Percentiles rank a stretch among this genome's conserved stretches.
Conservation (phyloP, 1,139 yeast genomes). For the Yamadazyma pseudoaaseri region DNA sequence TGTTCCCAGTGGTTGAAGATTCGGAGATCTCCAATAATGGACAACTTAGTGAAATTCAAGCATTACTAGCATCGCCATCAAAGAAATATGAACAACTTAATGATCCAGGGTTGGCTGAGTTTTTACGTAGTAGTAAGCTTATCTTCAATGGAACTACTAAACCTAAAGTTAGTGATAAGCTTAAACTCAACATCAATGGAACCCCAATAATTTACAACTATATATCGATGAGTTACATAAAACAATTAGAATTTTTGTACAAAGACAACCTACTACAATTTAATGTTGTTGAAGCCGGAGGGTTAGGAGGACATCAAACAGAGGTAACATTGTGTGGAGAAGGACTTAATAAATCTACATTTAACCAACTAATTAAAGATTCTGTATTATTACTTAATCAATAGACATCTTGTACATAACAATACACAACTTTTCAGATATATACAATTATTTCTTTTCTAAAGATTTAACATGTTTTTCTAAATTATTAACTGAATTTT, state of each 20-base stretch:
- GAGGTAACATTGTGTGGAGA: constrained; percentile 51
- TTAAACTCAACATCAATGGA: constrained; percentile 39
- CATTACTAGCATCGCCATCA: constrained; percentile 28
- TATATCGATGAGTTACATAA: constrained; percentile 39
- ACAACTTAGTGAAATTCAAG: constrained; percentile 5
- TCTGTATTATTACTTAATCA: constrained; percentile 22
- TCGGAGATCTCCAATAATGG: not conserved
- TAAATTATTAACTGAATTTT: constrained; percentile 63
- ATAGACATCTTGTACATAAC: constrained; percentile 3
- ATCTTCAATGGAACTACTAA: constrained; percentile 38
- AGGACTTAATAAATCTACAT: constrained; percentile 21
- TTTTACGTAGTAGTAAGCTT: constrained; percentile 36
- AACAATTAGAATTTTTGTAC: constrained; percentile 43
- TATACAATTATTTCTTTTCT: constrained; percentile 36
- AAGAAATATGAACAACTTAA: constrained; percentile 28
- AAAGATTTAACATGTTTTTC: constrained; percentile 62
- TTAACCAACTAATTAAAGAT: constrained; percentile 29
- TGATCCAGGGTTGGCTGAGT: constrained; percentile 46
- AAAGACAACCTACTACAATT: constrained; percentile 38
- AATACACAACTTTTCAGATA: not conserved
- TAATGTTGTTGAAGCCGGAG: constrained; percentile 55
- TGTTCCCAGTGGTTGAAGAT: constrained; percentile 15
- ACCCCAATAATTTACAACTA: constrained; percentile 40
- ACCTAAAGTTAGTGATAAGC: constrained; percentile 34
- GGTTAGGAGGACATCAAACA: constrained; percentile 49